Evolutionary conservation across 164 flowering plant species (phyloP), one percentile per base, ranked within the genome.

Genomic region (Magnolia changhungtana): DNA sequence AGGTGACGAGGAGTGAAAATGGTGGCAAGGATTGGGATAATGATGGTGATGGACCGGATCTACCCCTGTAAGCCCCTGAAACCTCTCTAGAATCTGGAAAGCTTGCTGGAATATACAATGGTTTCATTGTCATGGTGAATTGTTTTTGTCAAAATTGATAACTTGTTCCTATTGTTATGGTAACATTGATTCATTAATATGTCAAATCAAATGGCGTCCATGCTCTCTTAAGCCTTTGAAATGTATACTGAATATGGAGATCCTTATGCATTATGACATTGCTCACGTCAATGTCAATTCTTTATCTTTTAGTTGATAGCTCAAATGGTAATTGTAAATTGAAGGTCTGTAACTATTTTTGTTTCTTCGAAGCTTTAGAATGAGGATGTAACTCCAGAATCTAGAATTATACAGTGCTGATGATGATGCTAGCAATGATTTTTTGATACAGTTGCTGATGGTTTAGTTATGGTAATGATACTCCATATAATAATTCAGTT

Each of bases 41-140:
- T 66, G 87, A 86, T 75, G 86, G 81, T 18, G 87, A 88, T 80
- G 85, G 80, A 49, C 88, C 88, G n/a, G 88, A 87, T 82, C 79
- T 89, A 37, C 92, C 90, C 9, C 63, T 88, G 92, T 89, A 84
- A 86, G 88, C 19, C 23, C 72, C 72, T 37, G 51, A n/a, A 63
- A 67, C 65, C 31, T 16, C 69, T 64, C 31, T 49, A 31, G 37
- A 45, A 49, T 24, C 61, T 63, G 19, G 13, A 10, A 8, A 18
- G 6, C 10, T 65, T 18, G 29, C 21, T 50, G 51, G 63, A 72
- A n/a, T 67, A 27, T 27, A 8, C 55, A 71, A 66, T 67, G 58
- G 50, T 9, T 8, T 20, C 49, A 23, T 50, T 72, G 51, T 7
- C 29, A 63, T 8, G 20, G 11, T 16, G 20, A 63, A 18, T 21